Evolutionary conservation across 306 rosid genomes (phyloP), one percentile per base, ranked within the genome.

Genomic region (Hylodesmum podocarpum): DNA sequence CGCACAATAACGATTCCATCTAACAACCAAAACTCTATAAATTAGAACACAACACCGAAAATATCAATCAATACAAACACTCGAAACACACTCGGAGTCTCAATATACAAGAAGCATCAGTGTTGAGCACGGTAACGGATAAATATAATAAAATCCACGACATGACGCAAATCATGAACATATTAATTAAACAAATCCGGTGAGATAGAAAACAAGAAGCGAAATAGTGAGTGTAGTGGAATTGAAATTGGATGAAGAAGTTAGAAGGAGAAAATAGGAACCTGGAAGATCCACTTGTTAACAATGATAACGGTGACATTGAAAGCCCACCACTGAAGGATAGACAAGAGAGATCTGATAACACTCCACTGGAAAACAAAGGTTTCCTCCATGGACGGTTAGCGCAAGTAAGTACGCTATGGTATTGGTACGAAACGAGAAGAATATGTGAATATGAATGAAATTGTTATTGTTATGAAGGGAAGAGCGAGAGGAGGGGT

Each of bases 271-370:
- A n/a, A n/a, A n/a, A 14, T 5, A 66, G 11, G 65, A 63, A 94
- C 98, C 98, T 91, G 98, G 71, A 94, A 94, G 97, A 94, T 94
- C 98, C 98, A 94, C 83, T 94, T 94, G 93, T 94, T 94, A 79
- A 94, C 88, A 81, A 94, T 91, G 72, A 94, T 91, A 1, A 94
- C 96, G 34, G 96, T 85, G 85, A 94, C 98, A 68, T 94, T 94
- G 89, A 94, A 94, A 40, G 78, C 73, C 98, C 98, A 94, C 98
- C 98, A 94, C 71, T 94, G 98, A 80, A 94, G 83, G 76, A 94
- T 92, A 13, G 95, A 92, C 12, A 94, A 66, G 28, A 94, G 90
- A 84, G 98, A 94, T 94, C 96, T 89, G 85, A 90, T 5, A 10
- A 82, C 86, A 79, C 72, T 87, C 97, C 93, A 91, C 76, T 91